phyloP scores from a whole-genome alignment of 2,329 filamentous ascomycete species.

The Colletotrichum musae region DNA sequence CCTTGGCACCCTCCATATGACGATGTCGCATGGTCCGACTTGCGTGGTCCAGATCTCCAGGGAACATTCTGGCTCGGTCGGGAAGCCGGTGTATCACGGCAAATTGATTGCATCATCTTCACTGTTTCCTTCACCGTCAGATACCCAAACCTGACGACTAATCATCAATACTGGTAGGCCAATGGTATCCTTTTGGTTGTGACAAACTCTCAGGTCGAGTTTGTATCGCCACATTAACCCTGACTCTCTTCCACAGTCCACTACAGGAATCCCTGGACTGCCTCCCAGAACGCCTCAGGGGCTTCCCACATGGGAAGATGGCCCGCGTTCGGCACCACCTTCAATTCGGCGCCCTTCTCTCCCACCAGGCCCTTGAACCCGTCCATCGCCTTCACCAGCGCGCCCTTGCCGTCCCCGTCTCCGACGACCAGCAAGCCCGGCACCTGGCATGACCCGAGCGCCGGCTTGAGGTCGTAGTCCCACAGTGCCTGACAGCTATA shows the following conservation, averaged over 20 bases:
- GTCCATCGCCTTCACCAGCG: slow-evolving; percentile 84
- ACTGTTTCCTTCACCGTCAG: background rate
- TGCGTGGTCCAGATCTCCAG: background rate
- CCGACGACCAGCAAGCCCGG: slow-evolving; percentile 81
- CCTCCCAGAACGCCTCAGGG: slow-evolving; percentile 76
- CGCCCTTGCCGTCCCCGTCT: slow-evolving; percentile 77
- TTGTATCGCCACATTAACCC: background rate
- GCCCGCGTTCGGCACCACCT: slow-evolving; percentile 78
- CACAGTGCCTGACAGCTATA: slow-evolving; percentile 79
- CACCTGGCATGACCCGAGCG: slow-evolving; percentile 67
- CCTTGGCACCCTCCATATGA: slow-evolving; percentile 6
- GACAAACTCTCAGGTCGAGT: slow-evolving; percentile 11
- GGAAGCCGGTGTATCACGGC: slow-evolving; percentile 20
- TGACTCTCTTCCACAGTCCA: background rate
- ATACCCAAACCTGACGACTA: background rate
- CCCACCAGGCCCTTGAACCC: slow-evolving; percentile 76
- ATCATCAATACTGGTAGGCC: too few species aligned
- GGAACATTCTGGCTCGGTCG: slow-evolving; percentile 24
- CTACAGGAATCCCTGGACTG: slow-evolving; percentile 71
- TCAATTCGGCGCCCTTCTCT: slow-evolving; percentile 68
- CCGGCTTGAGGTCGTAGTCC: slow-evolving; percentile 75
- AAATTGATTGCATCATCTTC: background rate
- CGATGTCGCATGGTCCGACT: slow-evolving; percentile 3
- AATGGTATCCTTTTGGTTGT: background rate
- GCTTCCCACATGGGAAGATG: slow-evolving; percentile 90